These are phyloP conservation scores for Cystofilobasidium ferigula DNA, from an alignment of 768 basidiomycete genomes.

Conservation along the genomic window DNA sequence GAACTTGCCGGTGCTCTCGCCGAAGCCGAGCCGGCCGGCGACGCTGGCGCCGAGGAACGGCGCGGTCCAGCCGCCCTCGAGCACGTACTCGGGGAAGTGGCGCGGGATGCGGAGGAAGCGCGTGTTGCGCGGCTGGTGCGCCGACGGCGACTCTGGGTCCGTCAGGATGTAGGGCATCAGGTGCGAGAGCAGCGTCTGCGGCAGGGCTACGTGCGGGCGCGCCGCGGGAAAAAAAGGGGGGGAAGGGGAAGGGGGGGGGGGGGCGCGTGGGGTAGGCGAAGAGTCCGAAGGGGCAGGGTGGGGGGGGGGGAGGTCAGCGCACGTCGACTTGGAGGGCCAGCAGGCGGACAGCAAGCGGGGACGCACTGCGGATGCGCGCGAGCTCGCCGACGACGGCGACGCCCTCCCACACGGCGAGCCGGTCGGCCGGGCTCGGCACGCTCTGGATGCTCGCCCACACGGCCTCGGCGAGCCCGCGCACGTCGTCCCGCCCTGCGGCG, in stretches of 20 bases:
- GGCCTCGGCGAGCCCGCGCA: constrained; percentile 25
- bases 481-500: constrained; percentile 20
- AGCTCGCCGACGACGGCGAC: constrained; percentile 52
- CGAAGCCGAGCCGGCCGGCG: constrained; percentile 46
- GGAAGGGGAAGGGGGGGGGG: constrained; percentile 76
- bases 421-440: not conserved
- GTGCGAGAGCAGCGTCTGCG: constrained; percentile 15
- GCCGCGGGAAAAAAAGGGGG: constrained; percentile 60
- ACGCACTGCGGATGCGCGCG: constrained; percentile 65
- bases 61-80: constrained; percentile 68
- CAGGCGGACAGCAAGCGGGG: constrained; percentile 32
- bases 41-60: constrained; percentile 74
- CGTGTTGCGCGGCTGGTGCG: constrained; percentile 54
- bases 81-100: constrained; percentile 81
- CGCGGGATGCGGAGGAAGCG: constrained; percentile 63
- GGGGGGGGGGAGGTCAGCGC: not conserved
- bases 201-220: too few species aligned
- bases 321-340: not conserved
- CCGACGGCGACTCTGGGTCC: constrained; percentile 34
- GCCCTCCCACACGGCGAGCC: constrained; percentile 40
- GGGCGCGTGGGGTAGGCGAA: too few species aligned
- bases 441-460: not conserved
- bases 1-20: constrained; percentile 13
- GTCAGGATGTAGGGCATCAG: constrained; percentile 25
- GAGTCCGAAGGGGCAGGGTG: not conserved